These are phyloP conservation scores for Gaeumannomyces tritici DNA, from an alignment of 2,329 filamentous ascomycete species.

Conservation along the genomic window DNA sequence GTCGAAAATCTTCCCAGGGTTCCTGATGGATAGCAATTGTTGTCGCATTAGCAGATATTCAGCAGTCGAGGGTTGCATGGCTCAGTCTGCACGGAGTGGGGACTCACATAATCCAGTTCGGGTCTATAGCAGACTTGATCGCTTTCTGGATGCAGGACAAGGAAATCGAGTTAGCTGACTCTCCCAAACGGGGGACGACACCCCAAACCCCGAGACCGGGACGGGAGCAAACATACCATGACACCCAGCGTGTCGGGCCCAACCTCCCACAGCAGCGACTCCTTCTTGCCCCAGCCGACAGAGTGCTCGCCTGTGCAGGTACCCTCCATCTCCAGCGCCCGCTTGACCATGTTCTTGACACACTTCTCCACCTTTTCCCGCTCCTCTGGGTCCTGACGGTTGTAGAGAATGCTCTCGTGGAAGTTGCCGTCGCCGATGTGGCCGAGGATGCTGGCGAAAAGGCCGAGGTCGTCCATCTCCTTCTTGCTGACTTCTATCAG, in stretches of 20 bases:
- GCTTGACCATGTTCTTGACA: conserved; percentile 81
- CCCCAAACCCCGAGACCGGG: neutral
- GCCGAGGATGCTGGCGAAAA: conserved; percentile 81
- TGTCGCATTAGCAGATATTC: neutral
- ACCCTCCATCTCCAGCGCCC: conserved; percentile 89
- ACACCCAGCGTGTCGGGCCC: conserved; percentile 71
- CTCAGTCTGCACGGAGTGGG: neutral
- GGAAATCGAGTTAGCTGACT: neutral
- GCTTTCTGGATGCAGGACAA: conserved; percentile 31
- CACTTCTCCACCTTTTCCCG: conserved; percentile 67
- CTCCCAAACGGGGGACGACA: neutral
- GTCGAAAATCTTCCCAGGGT: conserved; percentile 87
- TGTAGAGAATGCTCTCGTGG: conserved; percentile 86
- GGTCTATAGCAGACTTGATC: conserved; percentile 76
- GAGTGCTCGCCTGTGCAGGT: conserved; percentile 87
- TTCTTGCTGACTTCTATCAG: conserved; percentile 79
- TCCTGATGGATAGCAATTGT: conserved; percentile 25
- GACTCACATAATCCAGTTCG: conserved; percentile 64
- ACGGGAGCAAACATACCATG: conserved; percentile 41
- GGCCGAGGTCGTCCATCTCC: conserved; percentile 74
- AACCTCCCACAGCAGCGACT: conserved; percentile 67
- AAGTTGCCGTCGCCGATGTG: conserved; percentile 95
- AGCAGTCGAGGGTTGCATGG: neutral
- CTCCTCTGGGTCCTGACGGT: conserved; percentile 59
- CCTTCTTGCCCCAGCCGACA: conserved; percentile 79